Base-by-base conservation (phyloP, 1,284 basidiomycete species). In the Ganoderma lingzhi region DNA sequence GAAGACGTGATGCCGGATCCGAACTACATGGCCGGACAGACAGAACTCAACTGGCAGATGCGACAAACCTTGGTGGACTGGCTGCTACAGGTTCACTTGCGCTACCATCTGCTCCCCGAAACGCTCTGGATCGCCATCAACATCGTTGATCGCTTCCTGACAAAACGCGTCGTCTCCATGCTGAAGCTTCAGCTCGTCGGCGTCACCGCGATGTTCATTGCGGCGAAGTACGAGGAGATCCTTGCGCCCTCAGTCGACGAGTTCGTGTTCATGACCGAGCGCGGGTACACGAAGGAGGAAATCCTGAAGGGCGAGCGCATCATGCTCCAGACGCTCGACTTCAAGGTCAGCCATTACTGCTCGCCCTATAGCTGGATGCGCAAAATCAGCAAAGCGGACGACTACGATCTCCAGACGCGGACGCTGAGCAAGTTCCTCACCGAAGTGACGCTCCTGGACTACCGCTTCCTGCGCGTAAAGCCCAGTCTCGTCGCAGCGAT, bases 281-380 rank as follows among this genome's bases (percentile, higher is more conserved):
- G 93, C 70, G 96, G 94, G 1, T 99, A 96, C 83, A 90, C 90
- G 64, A 93, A 92, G 80, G 97, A 99, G 70, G 97, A 99, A 83
- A 97, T 99, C 78, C 87, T 99, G 73, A 98, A 98, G 83, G 97
- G 97, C 79, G 97, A 99, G 82, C 91, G 96, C 61, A 99, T 99
- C 79, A 92, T 99, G 77, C 85, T 98, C 68, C 92, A 94, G 82
- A 96, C 96, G 53, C 90, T 99, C 69, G 96, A 98, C 73, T 99
- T 99, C 84, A 93, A 93, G 81, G 81, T 99, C 79, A 99, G 97
- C 68, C 91, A 96, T 68, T 99, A 99, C 84, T 99, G 98, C 84
- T 98, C 97, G 61, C 98, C 98, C 2, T 99, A 99, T 85, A 97
- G 95, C 79, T 99, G 98, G 98, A 96, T 99, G 85, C 91, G 98